These are phyloP conservation scores for Coelastrella sp. DNA, from an alignment of 139 green algal genomes.

Conservation along the genomic window DNA sequence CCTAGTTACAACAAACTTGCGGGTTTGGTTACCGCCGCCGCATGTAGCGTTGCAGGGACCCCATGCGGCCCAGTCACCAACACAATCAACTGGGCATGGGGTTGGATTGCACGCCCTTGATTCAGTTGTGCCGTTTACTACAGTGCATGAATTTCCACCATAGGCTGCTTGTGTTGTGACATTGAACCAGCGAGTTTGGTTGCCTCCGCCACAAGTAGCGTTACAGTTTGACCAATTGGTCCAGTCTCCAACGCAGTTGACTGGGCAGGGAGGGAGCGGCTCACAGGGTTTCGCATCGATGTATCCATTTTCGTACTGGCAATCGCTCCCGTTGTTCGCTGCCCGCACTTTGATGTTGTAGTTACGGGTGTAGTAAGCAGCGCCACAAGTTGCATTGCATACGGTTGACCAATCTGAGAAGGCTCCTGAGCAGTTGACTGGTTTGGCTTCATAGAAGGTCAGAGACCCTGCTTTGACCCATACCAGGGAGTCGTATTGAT, in stretches of 20 bases:
- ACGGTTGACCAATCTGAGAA: neutral
- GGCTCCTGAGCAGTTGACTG: neutral
- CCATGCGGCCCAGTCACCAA: neutral
- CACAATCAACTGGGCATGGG: neutral
- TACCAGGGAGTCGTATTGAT: neutral
- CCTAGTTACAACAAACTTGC: neutral
- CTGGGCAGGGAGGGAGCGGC: neutral
- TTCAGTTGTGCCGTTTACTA: neutral
- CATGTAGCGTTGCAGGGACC: neutral
- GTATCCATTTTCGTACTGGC: neutral
- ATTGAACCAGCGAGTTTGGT: neutral
- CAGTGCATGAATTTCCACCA: neutral
- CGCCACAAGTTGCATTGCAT: neutral
- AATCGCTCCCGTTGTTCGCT: neutral
- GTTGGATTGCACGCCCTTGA: neutral
- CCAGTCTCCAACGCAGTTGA: neutral
- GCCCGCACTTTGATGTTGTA: neutral
- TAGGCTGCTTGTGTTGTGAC: neutral
- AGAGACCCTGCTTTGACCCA: constrained; percentile 1
- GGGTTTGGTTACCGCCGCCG: neutral
- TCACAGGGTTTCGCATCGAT: neutral
- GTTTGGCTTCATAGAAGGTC: neutral
- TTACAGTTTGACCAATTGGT: neutral
- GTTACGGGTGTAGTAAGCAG: neutral
- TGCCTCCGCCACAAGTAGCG: neutral